Base-by-base conservation (phyloP, 306 rosid genomes). In the Geum urbanum region DNA sequence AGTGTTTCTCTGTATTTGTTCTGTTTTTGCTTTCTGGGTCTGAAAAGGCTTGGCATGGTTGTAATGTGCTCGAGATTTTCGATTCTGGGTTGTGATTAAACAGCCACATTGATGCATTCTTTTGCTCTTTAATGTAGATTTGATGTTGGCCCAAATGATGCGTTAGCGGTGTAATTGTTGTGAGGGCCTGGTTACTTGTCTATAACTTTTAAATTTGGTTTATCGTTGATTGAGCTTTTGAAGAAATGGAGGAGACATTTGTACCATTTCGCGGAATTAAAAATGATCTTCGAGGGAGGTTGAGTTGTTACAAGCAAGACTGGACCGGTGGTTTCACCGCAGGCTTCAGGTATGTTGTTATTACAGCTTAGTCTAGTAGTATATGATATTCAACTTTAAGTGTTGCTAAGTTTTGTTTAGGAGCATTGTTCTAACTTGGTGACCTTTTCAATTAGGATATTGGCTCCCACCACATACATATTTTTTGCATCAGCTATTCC, bases 401-500 rank as follows among this genome's bases (percentile, higher is more conserved):
- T 69, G 16, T 71, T 72, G 55, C 66, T 58, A 22, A 53, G 70
- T 15, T 67, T 75, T 72, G 68, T 14, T 22, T 40, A 37, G 40
- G 40, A 35, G 48, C 24, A 35, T 70, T 18, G 16, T 51, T 15
- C 43, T 53, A 65, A 48, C 43, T 76, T 72, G 56, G 50, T 61
- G 37, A 43, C 70, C 47, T 56, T 71, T 44, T 69, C 41, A 14
- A 32, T 55, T 76, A 89, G 96, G 90, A 84, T 89, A 71, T 79
- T 89, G 76, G 96, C 92, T 63, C 96, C 96, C 41, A 89, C 92
- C 24, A 86, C 96, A 8, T 86, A 84, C 55, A 89, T 89, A 76
- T 89, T 89, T 61, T 89, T 89, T 20, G 92, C 96, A 57, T 89
- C 96, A 63, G 96, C 96, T 59, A 83, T 89, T 79, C 96, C 92